These are phyloP conservation scores for Meripilus lineatus DNA, from an alignment of 1,284 basidiomycete species.

Conservation along the genomic window DNA sequence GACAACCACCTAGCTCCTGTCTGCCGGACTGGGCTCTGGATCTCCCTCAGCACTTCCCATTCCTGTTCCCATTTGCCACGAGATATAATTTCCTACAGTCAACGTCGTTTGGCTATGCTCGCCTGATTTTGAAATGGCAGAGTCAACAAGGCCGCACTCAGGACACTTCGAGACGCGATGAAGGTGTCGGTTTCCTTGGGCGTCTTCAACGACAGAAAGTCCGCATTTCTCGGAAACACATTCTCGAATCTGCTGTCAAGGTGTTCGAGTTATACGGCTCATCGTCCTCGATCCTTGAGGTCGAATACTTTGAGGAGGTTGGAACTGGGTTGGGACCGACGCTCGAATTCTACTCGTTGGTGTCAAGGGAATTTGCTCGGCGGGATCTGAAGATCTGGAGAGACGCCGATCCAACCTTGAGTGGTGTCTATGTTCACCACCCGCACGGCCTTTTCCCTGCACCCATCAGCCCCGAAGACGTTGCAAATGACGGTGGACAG, in stretches of 20 bases:
- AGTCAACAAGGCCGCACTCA: constrained; percentile 74
- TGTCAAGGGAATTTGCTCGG: constrained; percentile 89
- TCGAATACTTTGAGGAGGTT: constrained; percentile 99
- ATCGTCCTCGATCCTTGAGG: constrained; percentile 89
- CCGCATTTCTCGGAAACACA: constrained; percentile 89
- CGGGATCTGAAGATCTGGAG: constrained; percentile 89
- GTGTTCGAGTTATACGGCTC: constrained; percentile 97
- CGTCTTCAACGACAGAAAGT: constrained; percentile 95
- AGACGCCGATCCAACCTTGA: constrained; percentile 66
- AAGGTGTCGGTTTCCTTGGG: constrained; percentile 88
- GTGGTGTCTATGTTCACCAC: constrained; percentile 72
- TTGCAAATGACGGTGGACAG: constrained; percentile 66
- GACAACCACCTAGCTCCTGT: constrained; percentile 63
- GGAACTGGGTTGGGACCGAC: constrained; percentile 97
- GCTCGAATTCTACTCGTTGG: constrained; percentile 96
- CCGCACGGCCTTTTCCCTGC: constrained; percentile 87
- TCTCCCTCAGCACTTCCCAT: constrained; percentile 91
- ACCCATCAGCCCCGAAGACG: constrained; percentile 66
- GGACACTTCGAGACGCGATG: constrained; percentile 77
- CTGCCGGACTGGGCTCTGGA: constrained; percentile 96
- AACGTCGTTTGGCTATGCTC: constrained; percentile 95
- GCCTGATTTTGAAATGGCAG: constrained; percentile 88
- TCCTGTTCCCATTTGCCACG: constrained; percentile 97
- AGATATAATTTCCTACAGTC: constrained; percentile 96
- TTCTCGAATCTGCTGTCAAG: constrained; percentile 96